Conservation (phyloP, 2,329 filamentous ascomycete genomes). For the Penicillium aurantiogriseum region DNA sequence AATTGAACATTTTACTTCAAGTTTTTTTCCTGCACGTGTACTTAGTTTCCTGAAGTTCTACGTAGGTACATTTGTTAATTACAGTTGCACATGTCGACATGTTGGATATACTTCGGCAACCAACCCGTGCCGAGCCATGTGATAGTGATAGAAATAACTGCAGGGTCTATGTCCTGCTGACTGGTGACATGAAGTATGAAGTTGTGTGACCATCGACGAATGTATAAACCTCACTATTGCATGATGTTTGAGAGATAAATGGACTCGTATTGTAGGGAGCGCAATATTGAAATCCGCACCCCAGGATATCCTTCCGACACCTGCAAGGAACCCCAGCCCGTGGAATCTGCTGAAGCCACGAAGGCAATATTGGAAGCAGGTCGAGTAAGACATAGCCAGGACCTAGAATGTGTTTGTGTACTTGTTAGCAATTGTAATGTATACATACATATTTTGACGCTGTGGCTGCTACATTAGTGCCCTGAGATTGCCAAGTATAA, state of each 20-base stretch:
- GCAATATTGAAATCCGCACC: conserved; percentile 1
- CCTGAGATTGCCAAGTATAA: background rate
- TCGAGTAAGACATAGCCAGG: background rate
- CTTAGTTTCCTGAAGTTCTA: background rate
- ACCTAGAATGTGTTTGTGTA: background rate
- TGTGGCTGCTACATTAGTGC: background rate
- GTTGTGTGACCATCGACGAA: background rate
- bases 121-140: conserved; percentile 1
- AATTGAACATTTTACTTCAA: background rate
- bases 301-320: conserved; percentile 4
- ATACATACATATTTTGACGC: background rate
- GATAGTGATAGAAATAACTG: background rate
- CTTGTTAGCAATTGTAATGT: too few species aligned
- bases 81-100: background rate
- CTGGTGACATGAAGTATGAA: background rate
- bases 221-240: conserved; percentile 1
- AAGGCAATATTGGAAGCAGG: background rate
- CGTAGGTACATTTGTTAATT: background rate
- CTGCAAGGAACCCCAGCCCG: background rate
- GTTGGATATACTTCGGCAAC: background rate
- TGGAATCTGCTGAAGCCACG: background rate
- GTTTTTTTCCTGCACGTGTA: background rate
- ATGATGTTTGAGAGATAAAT: background rate
- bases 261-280: background rate
- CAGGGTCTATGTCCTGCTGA: conserved; percentile 5